These are phyloP conservation scores for Mariannaea elegans DNA, from an alignment of 2,329 filamentous ascomycete genomes.

Conservation along the genomic window DNA sequence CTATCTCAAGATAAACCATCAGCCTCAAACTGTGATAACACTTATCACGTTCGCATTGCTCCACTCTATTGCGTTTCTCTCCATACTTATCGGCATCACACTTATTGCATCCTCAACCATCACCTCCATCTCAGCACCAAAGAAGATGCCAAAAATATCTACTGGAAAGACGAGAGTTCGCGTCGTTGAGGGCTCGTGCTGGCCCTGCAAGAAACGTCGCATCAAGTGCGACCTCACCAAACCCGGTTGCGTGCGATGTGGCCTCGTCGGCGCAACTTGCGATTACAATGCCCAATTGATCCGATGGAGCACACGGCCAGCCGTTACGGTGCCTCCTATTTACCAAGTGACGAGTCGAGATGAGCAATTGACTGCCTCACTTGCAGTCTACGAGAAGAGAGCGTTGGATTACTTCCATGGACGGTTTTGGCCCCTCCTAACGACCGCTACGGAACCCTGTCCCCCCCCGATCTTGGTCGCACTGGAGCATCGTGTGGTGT, in stretches of 20 bases:
- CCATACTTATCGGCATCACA: too few relatives aligned
- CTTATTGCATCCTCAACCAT: not conserved
- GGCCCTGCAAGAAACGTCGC: constrained; percentile 54
- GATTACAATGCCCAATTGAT: constrained; percentile 49
- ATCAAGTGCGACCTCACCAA: constrained; percentile 53
- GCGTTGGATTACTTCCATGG: constrained; percentile 47
- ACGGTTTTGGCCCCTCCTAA: constrained; percentile 45
- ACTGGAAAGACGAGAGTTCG: constrained; percentile 30
- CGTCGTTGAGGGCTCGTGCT: constrained; percentile 51
- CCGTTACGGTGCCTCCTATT: constrained; percentile 42
- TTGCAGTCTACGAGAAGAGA: constrained; percentile 42
- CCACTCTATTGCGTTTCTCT: too few relatives aligned
- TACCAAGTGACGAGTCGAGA: constrained; percentile 39
- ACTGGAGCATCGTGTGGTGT: constrained; percentile 44
- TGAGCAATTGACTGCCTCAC: constrained; percentile 37
- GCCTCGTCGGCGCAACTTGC: constrained; percentile 36
- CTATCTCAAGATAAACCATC: not conserved
- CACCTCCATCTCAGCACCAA: not conserved
- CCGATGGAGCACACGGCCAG: constrained; percentile 52
- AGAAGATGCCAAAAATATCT: constrained; percentile 1
- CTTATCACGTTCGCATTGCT: too few relatives aligned
- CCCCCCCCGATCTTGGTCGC: constrained; percentile 43
- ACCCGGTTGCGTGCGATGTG: constrained; percentile 50
- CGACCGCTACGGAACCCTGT: constrained; percentile 41
- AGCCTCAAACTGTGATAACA: not conserved